A percentile compares a stretch with the other conserved stretches of the same genome.
phyloP scores from a whole-genome alignment of 2,329 filamentous ascomycete genomes.

The Cordyceps cicadae region DNA sequence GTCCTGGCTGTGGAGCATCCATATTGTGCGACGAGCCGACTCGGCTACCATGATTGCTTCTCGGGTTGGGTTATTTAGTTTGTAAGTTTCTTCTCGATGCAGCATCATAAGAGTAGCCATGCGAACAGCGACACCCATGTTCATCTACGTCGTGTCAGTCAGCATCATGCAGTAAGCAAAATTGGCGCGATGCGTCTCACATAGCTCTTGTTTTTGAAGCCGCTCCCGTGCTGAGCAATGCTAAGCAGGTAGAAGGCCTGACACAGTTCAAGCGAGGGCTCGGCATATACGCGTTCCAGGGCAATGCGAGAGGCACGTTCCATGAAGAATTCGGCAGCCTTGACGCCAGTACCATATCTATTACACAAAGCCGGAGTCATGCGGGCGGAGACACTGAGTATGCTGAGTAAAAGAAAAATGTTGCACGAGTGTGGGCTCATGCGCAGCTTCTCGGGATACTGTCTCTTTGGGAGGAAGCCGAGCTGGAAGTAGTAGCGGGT shows the following conservation, averaged over 20 bases:
- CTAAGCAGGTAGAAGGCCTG: constrained; percentile 52
- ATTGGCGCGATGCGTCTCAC: constrained; percentile 26
- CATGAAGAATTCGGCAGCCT: constrained; percentile 46
- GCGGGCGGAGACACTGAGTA: constrained; percentile 49
- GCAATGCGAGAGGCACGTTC: constrained; percentile 40
- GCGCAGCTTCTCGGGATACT: constrained; percentile 39
- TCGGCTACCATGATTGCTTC: constrained; percentile 42
- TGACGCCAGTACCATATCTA: constrained; percentile 42
- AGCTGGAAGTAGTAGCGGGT: constrained; percentile 50
- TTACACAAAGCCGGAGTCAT: constrained; percentile 40
- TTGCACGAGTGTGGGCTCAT: constrained; percentile 40
- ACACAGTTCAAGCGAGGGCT: constrained; percentile 45
- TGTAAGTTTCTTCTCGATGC: constrained; percentile 48
- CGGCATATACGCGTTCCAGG: constrained; percentile 41
- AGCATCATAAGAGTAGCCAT: constrained; percentile 48
- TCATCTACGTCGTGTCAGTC: constrained; percentile 32
- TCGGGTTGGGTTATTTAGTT: constrained; percentile 31
- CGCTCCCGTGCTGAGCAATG: constrained; percentile 51
- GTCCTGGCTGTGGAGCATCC: constrained; percentile 53
- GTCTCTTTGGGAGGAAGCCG: constrained; percentile 48
- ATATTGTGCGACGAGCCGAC: constrained; percentile 49
- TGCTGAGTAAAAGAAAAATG: constrained; percentile 45
- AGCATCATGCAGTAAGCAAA: not conserved
- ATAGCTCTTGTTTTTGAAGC: constrained; percentile 44
- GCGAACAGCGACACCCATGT: constrained; percentile 47